Conservation (phyloP, 2,329 filamentous ascomycete species). For the Colletotrichum sp. region DNA sequence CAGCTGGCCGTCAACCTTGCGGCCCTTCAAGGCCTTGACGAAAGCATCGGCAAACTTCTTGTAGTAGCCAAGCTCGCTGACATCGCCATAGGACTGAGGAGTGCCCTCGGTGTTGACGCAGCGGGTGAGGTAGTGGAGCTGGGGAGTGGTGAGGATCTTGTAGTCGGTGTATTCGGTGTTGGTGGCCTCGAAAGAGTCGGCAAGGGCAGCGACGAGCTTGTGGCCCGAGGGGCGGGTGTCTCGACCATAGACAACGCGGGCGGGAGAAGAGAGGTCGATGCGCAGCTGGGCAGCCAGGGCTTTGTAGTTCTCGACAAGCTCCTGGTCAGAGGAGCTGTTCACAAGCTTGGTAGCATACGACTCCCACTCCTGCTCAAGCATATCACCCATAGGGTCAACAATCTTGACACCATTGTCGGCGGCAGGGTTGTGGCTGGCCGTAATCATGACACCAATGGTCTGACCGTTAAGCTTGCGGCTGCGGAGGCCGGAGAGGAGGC, state of each 20-base stretch:
- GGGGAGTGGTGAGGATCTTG: conserved; percentile 94
- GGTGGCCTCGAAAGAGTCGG: conserved; percentile 79
- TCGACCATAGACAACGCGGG: conserved; percentile 85
- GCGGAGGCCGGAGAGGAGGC: conserved; percentile 84
- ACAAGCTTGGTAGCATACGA: conserved; percentile 85
- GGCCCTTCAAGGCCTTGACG: conserved; percentile 79
- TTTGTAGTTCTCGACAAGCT: conserved; percentile 78
- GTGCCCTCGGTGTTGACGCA: conserved; percentile 93
- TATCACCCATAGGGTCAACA: conserved; percentile 96
- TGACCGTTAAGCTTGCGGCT: conserved; percentile 90
- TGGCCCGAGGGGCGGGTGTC: conserved; percentile 94
- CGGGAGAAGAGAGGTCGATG: conserved; percentile 72
- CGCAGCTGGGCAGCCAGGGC: conserved; percentile 77
- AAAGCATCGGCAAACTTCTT: conserved; percentile 89
- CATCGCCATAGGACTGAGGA: conserved; percentile 84
- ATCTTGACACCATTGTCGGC: conserved; percentile 94
- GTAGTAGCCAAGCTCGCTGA: conserved; percentile 93
- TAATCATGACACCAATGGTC: conserved; percentile 96
- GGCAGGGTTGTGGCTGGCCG: conserved; percentile 90
- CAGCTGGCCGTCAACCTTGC: conserved; percentile 74
- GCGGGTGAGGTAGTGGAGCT: conserved; percentile 94
- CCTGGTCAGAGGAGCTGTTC: conserved; percentile 79
- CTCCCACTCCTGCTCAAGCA: conserved; percentile 97
- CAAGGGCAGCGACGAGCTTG: conserved; percentile 78
- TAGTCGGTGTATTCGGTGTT: conserved; percentile 80